phyloP scores from a whole-genome alignment of 495 filamentous ascomycete species.

The Xylaria venustula region DNA sequence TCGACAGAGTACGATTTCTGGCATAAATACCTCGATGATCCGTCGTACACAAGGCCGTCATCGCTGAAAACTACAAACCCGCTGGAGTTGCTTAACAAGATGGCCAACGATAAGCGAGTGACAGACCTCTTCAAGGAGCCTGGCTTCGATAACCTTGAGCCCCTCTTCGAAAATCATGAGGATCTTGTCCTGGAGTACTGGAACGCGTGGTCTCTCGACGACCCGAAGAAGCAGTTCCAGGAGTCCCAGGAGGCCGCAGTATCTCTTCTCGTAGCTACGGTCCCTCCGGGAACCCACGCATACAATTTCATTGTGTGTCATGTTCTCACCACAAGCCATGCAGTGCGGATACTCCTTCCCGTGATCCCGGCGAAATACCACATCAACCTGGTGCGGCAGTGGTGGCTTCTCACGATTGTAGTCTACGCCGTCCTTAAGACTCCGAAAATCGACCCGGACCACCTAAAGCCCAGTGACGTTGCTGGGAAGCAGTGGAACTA shows the following conservation, averaged over 20 bases:
- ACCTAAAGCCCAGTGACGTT: conserved; percentile 59
- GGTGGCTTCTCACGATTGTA: conserved; percentile 81
- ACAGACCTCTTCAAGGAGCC: conserved; percentile 58
- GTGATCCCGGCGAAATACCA: conserved; percentile 72
- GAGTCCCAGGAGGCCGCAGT: conserved; percentile 75
- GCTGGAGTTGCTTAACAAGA: conserved; percentile 64
- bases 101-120: conserved; percentile 54
- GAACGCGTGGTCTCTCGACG: conserved; percentile 73
- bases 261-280: conserved; percentile 65
- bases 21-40: conserved; percentile 77
- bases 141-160: conserved; percentile 62
- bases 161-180: conserved; percentile 67
- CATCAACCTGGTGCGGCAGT: conserved; percentile 69
- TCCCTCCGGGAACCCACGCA: conserved; percentile 53
- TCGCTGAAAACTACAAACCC: conserved; percentile 54
- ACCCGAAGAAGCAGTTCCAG: conserved; percentile 68
- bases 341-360: conserved; percentile 80
- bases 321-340: conserved; percentile 79
- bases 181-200: conserved; percentile 75
- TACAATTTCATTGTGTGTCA: conserved; percentile 90
- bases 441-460: conserved; percentile 64
- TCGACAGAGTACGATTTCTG: conserved; percentile 70
- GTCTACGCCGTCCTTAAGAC: conserved; percentile 75
- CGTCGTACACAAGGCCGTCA: conserved; percentile 59
- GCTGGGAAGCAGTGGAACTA: conserved; percentile 72